These are phyloP conservation scores for Monilinia fructigena DNA, from an alignment of 2,329 filamentous ascomycete genomes.

Conservation along the genomic window DNA sequence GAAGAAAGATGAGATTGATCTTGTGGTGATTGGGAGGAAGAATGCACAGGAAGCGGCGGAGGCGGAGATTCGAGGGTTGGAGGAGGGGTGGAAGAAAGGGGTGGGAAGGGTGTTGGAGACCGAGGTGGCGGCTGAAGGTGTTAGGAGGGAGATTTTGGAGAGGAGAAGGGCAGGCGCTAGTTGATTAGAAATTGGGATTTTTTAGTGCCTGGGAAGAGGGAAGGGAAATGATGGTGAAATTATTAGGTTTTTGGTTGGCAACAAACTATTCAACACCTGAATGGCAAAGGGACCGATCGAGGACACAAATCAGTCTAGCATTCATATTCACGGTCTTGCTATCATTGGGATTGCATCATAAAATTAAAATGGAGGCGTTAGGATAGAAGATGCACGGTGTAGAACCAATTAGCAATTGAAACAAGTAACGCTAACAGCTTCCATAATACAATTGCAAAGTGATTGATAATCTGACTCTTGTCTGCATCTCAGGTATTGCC, in stretches of 20 bases:
- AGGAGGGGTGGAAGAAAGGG: constrained; percentile 76
- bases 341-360: background rate
- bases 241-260: background rate
- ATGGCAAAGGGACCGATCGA: background rate
- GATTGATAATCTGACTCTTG: constrained; percentile 22
- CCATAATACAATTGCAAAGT: constrained; percentile 26
- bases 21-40: constrained; percentile 68
- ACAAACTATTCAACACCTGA: background rate
- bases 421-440: constrained; percentile 17
- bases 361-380: background rate
- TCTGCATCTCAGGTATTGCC: constrained; percentile 37
- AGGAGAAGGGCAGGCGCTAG: constrained; percentile 50
- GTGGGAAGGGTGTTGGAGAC: constrained; percentile 81
- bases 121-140: constrained; percentile 75
- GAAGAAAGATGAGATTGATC: constrained; percentile 67
- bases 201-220: background rate
- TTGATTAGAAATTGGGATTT: background rate
- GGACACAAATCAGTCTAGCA: background rate
- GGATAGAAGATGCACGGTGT: constrained; percentile 12
- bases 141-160: constrained; percentile 67
- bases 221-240: too few relatives aligned
- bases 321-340: background rate
- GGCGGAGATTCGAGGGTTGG: constrained; percentile 70
- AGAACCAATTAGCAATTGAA: constrained; percentile 21
- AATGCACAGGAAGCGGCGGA: constrained; percentile 67